Evolutionary conservation across 768 basidiomycete genomes (phyloP), one percentile per base, ranked within the genome.

Genomic region (Suillus decipiens): DNA sequence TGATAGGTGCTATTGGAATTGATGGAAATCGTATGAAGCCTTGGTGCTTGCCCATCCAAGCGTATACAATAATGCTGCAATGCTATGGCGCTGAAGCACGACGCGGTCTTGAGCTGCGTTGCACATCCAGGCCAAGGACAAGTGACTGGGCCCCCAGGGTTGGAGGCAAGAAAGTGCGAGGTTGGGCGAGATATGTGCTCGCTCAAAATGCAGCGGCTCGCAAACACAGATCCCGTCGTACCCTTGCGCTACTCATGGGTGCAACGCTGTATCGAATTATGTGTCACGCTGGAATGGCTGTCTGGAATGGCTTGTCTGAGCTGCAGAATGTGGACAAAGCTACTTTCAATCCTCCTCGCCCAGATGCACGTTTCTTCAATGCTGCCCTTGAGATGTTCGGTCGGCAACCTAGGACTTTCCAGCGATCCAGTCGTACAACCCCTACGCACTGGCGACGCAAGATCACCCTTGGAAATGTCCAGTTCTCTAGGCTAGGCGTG

Each of bases 21-120:
- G 65, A 71, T 17, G 68, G 67, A 19, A 65, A 74, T 28, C 51
- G 65, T 24, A 61, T 58, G 34, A 61, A 76, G 51, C 85, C 88
- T 0, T 95, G 92, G 92, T 79, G 79, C 60, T 74, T 93, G 22
- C 84, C 87, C 9, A 75, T 87, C 2, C 79, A 86, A 10, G 86
- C 89, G 1, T 93, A 91, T 71, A 93, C 89, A 2, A 75, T 83
- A 56, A 90, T 93, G 86, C 71, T 94, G 61, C 80, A 86, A 54
- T 76, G 84, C 37, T 92, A 89, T 65, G 81, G 77, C 1, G 67
- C 71, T 4, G 81, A 84, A 70, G 80, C 79, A n/a, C 72, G 69
- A 50, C 72, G 71, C 65, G 73, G 63, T 54, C 62, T 66, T 50
- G 53, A 64, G 66, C 51, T 66, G 50, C 63, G 64, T 15, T 37